Evolutionary conservation across 1,284 basidiomycete species (phyloP), one percentile per base, ranked within the genome.

Genomic region (Boletellus deceptivus): DNA sequence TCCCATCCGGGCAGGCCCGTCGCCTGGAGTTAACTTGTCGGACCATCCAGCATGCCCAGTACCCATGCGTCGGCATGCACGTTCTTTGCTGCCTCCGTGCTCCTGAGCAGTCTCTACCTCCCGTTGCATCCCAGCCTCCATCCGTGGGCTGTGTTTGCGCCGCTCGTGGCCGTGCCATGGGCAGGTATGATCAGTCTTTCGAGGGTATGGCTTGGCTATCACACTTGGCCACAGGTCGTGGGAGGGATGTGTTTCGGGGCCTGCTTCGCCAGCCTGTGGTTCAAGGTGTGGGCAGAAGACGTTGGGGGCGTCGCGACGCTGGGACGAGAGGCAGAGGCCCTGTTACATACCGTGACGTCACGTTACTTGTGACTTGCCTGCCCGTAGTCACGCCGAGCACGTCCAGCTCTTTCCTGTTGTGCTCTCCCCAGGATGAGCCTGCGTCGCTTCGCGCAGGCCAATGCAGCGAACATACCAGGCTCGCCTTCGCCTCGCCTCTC

Each of bases 21-120:
- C n/a, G 38, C 31, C 13, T 17, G 8, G 42, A 46, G 50, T 56
- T 41, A 48, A 10, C 34, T 50, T 56, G 5, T 63, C 62, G 27
- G 31, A 24, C 34, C n/a, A 14, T 52, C 55, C 62, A 91, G 90
- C 3, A 93, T 94, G 91, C 92, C 92, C 4, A 91, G 87, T 47
- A 94, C 92, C 3, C 92, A 95, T 66, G 88, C 90, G 4, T 87
- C 89, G 3, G 75, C 78, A 1, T 86, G 91, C 56, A 76, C 79
- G 0, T 93, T 81, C 70, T 90, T 82, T 65, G 81, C 82, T 16
- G 72, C 78, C 6, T 93, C 87, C 63, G 77, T 88, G 36, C 61
- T 78, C 18, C 75, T 92, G 10, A 79, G 84, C 8, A 80, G 78
- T 59, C 27, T 71, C 37, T 72, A 75, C 65, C 72, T 86, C 39